Base-by-base conservation (phyloP, 2,329 filamentous ascomycete species). In the Erysiphe neolycopersici region DNA sequence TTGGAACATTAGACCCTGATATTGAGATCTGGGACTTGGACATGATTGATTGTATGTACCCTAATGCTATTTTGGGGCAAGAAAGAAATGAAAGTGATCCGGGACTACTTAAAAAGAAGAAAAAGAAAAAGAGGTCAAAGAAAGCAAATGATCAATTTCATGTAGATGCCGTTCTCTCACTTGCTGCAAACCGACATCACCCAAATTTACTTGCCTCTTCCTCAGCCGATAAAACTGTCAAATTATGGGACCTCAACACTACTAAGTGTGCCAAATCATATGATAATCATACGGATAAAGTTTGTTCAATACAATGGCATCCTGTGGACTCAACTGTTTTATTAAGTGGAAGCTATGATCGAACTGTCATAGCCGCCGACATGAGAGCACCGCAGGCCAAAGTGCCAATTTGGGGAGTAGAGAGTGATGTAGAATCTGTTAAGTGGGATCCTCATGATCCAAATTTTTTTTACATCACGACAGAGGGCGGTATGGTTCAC, bases 1-100 rank as follows among this genome's bases (percentile, higher is more conserved):
- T 98, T 33, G 89, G 85, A 45, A 95, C 89, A 4, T 93, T 95
- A 74, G 87, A 95, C 56, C 87, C 89, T 1, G 89, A 98, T 56
- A 98, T 98, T 52, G 89, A 98, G 64, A 76, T 98, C 44, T 98
- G 89, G 89, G 85, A 98, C 57, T 67, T 98, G 43, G 89, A 98
- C 58, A 79, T 84, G 8, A 75, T 98, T 43, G 89, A 98, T 63
- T 81, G 79, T 72, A 92, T 98, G 80, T 98, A 94, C 57, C 89
- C 89, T 18, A 92, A 93, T 57, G 85, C 87, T 10, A 91, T 98
- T 49, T 73, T 98, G 5, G 89, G 89, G 10, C 79, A 87, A 56
- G 74, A 71, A 44, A 66, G 53, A 17, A 48, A 56, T 22, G 63
- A 62, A 31, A 62, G 65, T 37, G 61, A 65, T 16, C 52, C 65